Conservation (phyloP, 106 monocot species). For the Acanthochlamys bracteata region DNA sequence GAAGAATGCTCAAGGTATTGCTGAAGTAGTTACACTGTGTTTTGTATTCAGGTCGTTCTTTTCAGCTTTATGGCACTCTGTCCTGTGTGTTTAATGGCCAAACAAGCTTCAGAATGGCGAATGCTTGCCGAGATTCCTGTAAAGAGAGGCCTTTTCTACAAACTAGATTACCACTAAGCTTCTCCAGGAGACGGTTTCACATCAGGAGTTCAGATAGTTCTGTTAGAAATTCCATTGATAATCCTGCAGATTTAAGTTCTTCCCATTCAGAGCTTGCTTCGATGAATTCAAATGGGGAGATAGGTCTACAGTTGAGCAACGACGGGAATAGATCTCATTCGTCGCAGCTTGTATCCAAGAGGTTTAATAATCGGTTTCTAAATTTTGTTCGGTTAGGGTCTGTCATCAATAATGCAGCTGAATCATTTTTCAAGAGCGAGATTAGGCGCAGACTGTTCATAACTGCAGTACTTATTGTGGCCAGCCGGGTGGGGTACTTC, state of each 20-base stretch:
- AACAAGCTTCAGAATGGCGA: not conserved
- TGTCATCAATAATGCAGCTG: constrained; percentile 57
- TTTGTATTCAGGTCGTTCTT: not conserved
- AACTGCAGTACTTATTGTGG: constrained; percentile 65
- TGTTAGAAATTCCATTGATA: not conserved
- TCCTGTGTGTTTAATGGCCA: not conserved
- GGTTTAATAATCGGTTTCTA: constrained; percentile 69
- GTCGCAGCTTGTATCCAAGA: constrained; percentile 6
- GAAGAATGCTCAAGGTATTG: too few species aligned
- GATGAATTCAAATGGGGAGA: not conserved
- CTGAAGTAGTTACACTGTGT: not conserved
- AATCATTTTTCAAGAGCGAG: constrained; percentile 92
- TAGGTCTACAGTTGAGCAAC: not conserved
- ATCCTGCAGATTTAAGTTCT: not conserved
- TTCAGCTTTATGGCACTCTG: not conserved
- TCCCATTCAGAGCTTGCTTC: not conserved
- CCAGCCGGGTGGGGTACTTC: constrained; percentile 88
- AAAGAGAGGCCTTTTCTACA: not conserved
- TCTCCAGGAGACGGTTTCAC: not conserved
- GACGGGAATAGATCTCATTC: not conserved
- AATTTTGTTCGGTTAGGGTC: constrained; percentile 63
- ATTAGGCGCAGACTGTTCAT: constrained; percentile 83
- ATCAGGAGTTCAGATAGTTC: not conserved
- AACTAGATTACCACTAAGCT: not conserved
- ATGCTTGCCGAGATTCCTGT: not conserved